Evolutionary conservation across 805 yeast genomes (phyloP).

Genomic region (Yamadazyma ubonensis): DNA sequence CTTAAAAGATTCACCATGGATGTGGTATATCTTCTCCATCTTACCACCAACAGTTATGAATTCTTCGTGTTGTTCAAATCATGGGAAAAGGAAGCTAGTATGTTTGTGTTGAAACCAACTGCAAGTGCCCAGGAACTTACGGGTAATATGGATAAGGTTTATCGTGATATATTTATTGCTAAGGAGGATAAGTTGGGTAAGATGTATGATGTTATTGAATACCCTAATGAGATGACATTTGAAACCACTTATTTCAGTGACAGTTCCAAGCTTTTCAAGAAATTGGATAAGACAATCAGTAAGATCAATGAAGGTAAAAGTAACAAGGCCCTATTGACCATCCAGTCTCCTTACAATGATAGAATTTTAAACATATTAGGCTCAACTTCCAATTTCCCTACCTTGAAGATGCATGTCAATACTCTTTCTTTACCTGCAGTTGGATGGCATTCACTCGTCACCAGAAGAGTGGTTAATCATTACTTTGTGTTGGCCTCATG

Average conservation of each 20-base stretch:
- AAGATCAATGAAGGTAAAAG: conserved; percentile 61
- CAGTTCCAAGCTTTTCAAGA: conserved; percentile 53
- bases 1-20: conserved; percentile 55
- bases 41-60: conserved; percentile 72
- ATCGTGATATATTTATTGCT: conserved; percentile 49
- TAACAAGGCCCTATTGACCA: conserved; percentile 57
- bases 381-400: conserved; percentile 56
- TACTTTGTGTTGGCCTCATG: conserved; percentile 72
- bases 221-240: conserved; percentile 53
- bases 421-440: conserved; percentile 67
- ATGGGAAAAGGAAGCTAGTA: conserved; percentile 50
- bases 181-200: conserved; percentile 47
- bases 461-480: conserved; percentile 66
- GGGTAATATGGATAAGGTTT: conserved; percentile 50
- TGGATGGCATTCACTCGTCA: conserved; percentile 74
- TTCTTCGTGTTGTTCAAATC: conserved; percentile 66
- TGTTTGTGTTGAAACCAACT: conserved; percentile 69
- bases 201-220: conserved; percentile 48
- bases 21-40: conserved; percentile 64
- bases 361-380: conserved; percentile 48
- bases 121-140: conserved; percentile 65
- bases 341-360: conserved; percentile 68
- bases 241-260: conserved; percentile 56
- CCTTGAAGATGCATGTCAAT: conserved; percentile 56
- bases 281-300: conserved; percentile 52